Conservation (phyloP, 2,329 filamentous ascomycete genomes). For the Neonectria ditissima region DNA sequence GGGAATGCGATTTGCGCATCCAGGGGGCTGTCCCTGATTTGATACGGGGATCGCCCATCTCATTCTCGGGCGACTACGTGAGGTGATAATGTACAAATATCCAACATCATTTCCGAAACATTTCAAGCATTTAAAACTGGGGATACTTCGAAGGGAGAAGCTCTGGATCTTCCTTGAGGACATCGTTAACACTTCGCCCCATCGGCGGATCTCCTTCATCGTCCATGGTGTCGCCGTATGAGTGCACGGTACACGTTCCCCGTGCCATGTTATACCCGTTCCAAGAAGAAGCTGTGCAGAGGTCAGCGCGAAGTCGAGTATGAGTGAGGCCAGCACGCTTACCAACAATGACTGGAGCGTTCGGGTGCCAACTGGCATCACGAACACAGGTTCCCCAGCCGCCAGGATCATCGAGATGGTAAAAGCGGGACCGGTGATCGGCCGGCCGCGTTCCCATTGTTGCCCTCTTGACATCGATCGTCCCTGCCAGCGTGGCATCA, state of each 20-base stretch:
- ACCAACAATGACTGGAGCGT: slow-evolving; percentile 80
- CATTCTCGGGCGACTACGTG: slow-evolving; percentile 13
- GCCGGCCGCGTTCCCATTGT: slow-evolving; percentile 72
- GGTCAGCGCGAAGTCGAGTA: slow-evolving; percentile 26
- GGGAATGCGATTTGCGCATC: slow-evolving; percentile 28
- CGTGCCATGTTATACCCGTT: slow-evolving; percentile 80
- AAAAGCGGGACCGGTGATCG: slow-evolving; percentile 66
- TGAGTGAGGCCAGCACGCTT: slow-evolving; percentile 44
- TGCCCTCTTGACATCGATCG: slow-evolving; percentile 80
- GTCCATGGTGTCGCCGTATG: slow-evolving; percentile 75
- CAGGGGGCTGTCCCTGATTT: slow-evolving; percentile 16
- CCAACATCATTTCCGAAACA: slow-evolving; percentile 34
- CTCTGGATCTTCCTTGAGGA: slow-evolving; percentile 58
- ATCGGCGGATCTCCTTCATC: slow-evolving; percentile 72
- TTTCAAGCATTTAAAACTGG: slow-evolving; percentile 17
- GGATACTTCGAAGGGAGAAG: slow-evolving; percentile 40
- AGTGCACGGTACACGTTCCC: slow-evolving; percentile 83
- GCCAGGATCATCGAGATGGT: slow-evolving; percentile 66
- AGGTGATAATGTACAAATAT: slow-evolving; percentile 44
- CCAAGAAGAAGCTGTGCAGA: slow-evolving; percentile 77
- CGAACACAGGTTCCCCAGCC: slow-evolving; percentile 83
- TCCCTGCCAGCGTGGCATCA: slow-evolving; percentile 84
- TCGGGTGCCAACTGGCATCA: slow-evolving; percentile 92
- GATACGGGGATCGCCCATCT: slow-evolving; percentile 25
- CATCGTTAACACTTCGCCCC: slow-evolving; percentile 70